phyloP scores from a whole-genome alignment of 2,329 filamentous ascomycete species.

The Alternaria brassicicola region DNA sequence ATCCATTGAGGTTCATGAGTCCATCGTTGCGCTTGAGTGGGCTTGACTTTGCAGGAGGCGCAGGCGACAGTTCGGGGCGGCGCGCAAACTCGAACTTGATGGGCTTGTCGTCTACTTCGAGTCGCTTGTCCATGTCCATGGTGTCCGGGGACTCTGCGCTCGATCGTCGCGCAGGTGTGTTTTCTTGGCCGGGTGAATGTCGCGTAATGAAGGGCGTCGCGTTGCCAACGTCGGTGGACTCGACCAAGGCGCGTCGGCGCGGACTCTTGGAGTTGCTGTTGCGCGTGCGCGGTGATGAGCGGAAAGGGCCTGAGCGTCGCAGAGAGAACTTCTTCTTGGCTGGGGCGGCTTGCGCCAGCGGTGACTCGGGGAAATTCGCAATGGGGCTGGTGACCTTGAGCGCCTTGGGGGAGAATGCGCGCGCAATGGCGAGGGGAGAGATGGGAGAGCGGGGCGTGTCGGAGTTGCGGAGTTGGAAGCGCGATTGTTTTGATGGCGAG shows the following conservation, averaged over 20 bases:
- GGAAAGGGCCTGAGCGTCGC: conserved; percentile 57
- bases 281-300: conserved; percentile 67
- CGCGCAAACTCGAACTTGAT: conserved; percentile 56
- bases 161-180: conserved; percentile 43
- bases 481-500: conserved; percentile 82
- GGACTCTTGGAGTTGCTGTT: conserved; percentile 75
- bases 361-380: conserved; percentile 62
- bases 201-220: conserved; percentile 60
- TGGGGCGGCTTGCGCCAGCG: conserved; percentile 63
- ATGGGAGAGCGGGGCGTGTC: conserved; percentile 50
- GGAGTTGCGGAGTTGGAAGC: conserved; percentile 68
- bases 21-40: conserved; percentile 92
- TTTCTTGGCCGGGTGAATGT: conserved; percentile 56
- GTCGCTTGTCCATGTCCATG: conserved; percentile 51
- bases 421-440: conserved; percentile 53
- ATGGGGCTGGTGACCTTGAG: conserved; percentile 56
- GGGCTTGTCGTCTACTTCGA: conserved; percentile 52
- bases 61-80: conserved; percentile 38
- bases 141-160: conserved; percentile 33
- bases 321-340: conserved; percentile 63
- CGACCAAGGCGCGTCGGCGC: conserved; percentile 70
- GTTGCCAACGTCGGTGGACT: conserved; percentile 75
- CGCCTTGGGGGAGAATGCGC: conserved; percentile 53
- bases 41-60: conserved; percentile 69
- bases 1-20: conserved; percentile 83